phyloP scores from a whole-genome alignment of 345 rosid species.

The Acer negundo region DNA sequence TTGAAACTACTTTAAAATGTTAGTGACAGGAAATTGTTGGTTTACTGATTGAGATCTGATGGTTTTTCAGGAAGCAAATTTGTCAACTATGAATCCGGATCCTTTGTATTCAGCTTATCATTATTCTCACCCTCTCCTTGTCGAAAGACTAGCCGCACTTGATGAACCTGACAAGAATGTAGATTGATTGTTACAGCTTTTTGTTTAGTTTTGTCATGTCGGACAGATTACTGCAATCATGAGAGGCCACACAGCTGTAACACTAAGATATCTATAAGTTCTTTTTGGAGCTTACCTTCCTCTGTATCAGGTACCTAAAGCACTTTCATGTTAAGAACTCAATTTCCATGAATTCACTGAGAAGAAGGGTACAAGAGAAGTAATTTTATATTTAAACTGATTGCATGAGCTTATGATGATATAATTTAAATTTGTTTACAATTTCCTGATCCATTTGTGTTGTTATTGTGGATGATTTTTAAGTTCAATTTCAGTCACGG shows the following conservation, averaged over 20 bases:
- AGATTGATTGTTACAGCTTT: slow-evolving; percentile 39
- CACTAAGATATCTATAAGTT: slow-evolving; percentile 22
- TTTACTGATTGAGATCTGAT: neutral
- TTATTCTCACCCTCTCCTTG: slow-evolving; percentile 96
- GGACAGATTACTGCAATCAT: neutral
- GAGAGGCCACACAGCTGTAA: slow-evolving; percentile 16
- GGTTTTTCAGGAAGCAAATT: slow-evolving; percentile 83
- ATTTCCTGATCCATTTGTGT: neutral
- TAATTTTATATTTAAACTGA: neutral
- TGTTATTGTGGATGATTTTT: neutral
- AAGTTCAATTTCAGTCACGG: neutral
- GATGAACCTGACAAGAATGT: slow-evolving; percentile 73
- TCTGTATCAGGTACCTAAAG: slow-evolving; percentile 13
- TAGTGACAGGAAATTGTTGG: neutral
- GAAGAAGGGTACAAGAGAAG: neutral
- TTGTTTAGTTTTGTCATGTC: slow-evolving; percentile 12
- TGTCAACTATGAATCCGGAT: slow-evolving; percentile 95
- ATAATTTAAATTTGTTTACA: neutral
- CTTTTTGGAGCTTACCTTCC: neutral
- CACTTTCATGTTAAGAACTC: slow-evolving; percentile 11
- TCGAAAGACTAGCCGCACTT: slow-evolving; percentile 84
- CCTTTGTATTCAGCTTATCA: slow-evolving; percentile 98
- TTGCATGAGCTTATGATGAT: slow-evolving; percentile 10
- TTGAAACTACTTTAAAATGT: neutral
- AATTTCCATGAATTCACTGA: slow-evolving; percentile 5